Percentiles rank a stretch among this genome's conserved stretches.
Evolutionary conservation across 2,329 filamentous ascomycete genomes (phyloP).

Genomic region (Anisogramma anomala): DNA sequence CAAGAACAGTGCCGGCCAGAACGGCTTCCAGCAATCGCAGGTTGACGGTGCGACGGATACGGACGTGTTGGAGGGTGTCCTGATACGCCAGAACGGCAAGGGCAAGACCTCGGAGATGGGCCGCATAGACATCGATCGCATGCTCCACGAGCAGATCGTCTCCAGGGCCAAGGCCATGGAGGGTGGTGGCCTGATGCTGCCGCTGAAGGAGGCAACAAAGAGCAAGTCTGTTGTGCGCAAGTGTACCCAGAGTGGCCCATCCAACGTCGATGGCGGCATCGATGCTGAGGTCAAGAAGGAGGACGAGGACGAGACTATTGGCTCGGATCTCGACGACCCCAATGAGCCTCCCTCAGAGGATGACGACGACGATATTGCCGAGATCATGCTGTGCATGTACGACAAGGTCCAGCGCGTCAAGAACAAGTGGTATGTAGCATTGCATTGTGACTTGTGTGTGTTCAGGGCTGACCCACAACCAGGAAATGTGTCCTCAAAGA

Average conservation of each 20-base stretch:
- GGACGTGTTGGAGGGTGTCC: conserved; percentile 44
- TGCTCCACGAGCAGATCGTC: conserved; percentile 58
- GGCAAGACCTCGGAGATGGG: conserved; percentile 46
- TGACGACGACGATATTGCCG: conserved; percentile 73
- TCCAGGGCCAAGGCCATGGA: conserved; percentile 57
- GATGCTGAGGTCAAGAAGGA: conserved; percentile 51
- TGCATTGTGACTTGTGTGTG: background rate
- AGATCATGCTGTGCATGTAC: conserved; percentile 98
- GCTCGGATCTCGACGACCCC: conserved; percentile 91
- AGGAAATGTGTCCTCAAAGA: conserved; percentile 98
- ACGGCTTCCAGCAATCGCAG: conserved; percentile 40
- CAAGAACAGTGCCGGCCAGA: conserved; percentile 24
- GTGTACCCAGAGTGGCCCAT: conserved; percentile 23
- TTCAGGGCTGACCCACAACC: background rate
- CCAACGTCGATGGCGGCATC: conserved; percentile 53
- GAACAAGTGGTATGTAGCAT: conserved; percentile 72
- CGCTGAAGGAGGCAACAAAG: conserved; percentile 46
- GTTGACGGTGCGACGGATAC: conserved; percentile 60
- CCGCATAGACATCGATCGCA: conserved; percentile 52
- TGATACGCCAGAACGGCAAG: conserved; percentile 44
- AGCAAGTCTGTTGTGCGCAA: conserved; percentile 21
- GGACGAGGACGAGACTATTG: conserved; percentile 80
- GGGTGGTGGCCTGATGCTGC: conserved; percentile 64
- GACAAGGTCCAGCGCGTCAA: conserved; percentile 98
- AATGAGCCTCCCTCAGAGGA: conserved; percentile 78